Conservation (phyloP, 345 rosid genomes). For the Jatropha curcas region DNA sequence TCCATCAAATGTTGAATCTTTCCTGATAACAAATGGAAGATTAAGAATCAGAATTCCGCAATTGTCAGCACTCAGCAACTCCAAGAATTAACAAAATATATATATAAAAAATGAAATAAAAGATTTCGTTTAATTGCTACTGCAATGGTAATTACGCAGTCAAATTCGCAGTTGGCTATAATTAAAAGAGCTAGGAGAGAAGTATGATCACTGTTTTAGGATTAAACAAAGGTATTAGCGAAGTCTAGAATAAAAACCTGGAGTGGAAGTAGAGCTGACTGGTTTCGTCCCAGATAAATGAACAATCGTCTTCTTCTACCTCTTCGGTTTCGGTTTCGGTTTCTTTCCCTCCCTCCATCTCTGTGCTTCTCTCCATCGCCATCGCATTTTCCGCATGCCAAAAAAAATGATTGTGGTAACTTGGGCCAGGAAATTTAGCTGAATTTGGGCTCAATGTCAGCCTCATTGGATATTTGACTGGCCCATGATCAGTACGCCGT, state of each 20-base stretch:
- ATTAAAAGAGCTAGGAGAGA: neutral
- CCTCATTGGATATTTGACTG: neutral
- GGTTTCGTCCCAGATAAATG: conserved; percentile 71
- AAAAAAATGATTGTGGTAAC: neutral
- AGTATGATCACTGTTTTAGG: neutral
- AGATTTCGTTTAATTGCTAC: neutral
- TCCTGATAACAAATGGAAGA: neutral
- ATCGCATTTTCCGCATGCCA: neutral
- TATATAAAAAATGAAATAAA: neutral
- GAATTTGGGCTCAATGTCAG: neutral
- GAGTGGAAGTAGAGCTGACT: conserved; percentile 66
- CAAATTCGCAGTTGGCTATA: neutral
- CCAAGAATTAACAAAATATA: neutral
- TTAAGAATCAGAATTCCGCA: neutral
- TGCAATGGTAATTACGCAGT: neutral
- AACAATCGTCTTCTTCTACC: conserved; percentile 27
- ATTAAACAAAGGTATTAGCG: neutral
- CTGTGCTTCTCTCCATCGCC: neutral
- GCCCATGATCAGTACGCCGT: neutral
- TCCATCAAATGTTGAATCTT: neutral
- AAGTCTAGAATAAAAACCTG: conserved; percentile 35
- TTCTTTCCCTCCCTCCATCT: conserved; percentile 36
- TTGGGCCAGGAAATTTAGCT: neutral
- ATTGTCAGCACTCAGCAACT: neutral
- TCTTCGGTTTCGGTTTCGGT: conserved; percentile 24